A percentile compares a stretch with the other conserved stretches of the same genome.
phyloP scores from a whole-genome alignment of 192 early-diverging fungal genomes.

The Backusella parvicylindrica region DNA sequence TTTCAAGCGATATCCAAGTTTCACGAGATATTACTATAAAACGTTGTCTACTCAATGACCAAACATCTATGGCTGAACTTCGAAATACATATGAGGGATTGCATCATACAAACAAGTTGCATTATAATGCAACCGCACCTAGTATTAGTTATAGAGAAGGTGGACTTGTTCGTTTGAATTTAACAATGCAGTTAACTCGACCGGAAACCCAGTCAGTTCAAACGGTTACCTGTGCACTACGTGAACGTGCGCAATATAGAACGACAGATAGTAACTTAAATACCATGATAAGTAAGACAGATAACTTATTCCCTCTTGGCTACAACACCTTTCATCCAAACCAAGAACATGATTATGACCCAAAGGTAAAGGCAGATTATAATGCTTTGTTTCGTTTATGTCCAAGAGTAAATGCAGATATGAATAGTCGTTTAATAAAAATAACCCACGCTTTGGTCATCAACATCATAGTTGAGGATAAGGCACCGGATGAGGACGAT shows the following conservation, averaged over 20 bases:
- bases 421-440: slow-evolving; percentile 18
- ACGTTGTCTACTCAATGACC: slow-evolving; percentile 35
- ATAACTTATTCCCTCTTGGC: slow-evolving; percentile 30
- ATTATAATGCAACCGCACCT: slow-evolving; percentile 32
- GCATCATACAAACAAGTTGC: slow-evolving; percentile 5
- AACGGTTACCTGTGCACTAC: slow-evolving; percentile 30
- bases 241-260: slow-evolving; percentile 31
- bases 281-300: slow-evolving; percentile 12
- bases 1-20: slow-evolving; percentile 36
- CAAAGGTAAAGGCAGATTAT: slow-evolving; percentile 19
- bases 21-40: slow-evolving; percentile 36
- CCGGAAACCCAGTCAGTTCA: slow-evolving; percentile 11
- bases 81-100: slow-evolving; percentile 9
- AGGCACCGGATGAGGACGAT: not conserved
- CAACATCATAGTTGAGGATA: slow-evolving; percentile 22
- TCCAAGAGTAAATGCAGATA: slow-evolving; percentile 29
- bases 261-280: slow-evolving; percentile 21
- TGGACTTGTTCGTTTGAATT: slow-evolving; percentile 29
- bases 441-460: slow-evolving; percentile 25
- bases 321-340: slow-evolving; percentile 19
- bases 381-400: slow-evolving; percentile 28
- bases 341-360: slow-evolving; percentile 21
- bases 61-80: not conserved
- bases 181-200: slow-evolving; percentile 17
- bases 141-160: slow-evolving; percentile 37